These are phyloP conservation scores for Pyrenophora seminiperda DNA, from an alignment of 2,329 filamentous ascomycete species.

Conservation along the genomic window DNA sequence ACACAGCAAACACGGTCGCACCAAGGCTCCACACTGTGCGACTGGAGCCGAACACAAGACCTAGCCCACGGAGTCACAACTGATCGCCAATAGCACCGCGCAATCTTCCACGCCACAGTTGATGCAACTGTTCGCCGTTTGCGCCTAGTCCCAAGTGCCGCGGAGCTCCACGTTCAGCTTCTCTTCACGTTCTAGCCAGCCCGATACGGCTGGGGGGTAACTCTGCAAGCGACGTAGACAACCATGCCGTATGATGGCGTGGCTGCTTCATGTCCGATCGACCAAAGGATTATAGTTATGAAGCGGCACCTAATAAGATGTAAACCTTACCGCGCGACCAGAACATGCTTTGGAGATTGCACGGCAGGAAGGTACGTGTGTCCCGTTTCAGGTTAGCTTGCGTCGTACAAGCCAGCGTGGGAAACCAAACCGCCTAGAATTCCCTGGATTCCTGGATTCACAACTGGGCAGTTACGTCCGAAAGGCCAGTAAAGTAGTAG, in stretches of 20 bases:
- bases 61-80: constrained; percentile 6
- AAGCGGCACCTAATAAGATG: neutral
- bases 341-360: neutral
- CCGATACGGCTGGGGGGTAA: neutral
- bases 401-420: neutral
- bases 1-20: constrained; percentile 4
- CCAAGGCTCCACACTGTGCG: constrained; percentile 1
- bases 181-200: neutral
- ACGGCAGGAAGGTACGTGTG: neutral
- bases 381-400: neutral
- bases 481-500: no score
- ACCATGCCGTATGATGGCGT: constrained; percentile 1
- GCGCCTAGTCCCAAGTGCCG: neutral
- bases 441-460: no score
- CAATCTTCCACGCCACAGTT: constrained; percentile 12
- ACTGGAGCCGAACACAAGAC: constrained; percentile 7
- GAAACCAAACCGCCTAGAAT: neutral
- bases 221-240: neutral
- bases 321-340: neutral
- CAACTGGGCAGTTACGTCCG: no score
- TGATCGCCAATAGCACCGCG: constrained; percentile 4
- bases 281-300: neutral
- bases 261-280: constrained; percentile 4
- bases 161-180: neutral
- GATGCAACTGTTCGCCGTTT: constrained; percentile 1